Base-by-base conservation (phyloP, 2,329 filamentous ascomycete species). In the Xylaria sp. region DNA sequence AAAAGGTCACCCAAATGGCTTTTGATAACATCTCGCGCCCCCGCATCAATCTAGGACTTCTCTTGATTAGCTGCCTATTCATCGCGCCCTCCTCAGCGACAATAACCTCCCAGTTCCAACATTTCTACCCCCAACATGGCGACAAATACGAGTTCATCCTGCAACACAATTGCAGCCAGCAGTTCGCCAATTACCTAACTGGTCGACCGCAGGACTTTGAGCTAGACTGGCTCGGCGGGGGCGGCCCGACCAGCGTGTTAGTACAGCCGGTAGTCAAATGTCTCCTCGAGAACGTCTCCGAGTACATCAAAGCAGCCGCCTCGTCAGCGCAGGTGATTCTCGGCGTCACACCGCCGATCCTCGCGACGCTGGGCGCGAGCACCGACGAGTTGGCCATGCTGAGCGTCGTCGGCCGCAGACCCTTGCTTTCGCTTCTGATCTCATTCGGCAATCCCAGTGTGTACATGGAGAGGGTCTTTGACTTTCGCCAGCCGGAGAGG, bases 311-410 rank as follows among this genome's bases (percentile, higher is more conserved):
- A 35, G 56, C 65, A 4, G 67, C 57, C 2, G 63, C 66, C 43
- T 62, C 71, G 1, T 63, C 65, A 4, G 67, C 70, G 15, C 66
- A 71, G 35, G 71, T 70, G 8, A 52, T 71, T 11, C 68, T 72
- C 17, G 68, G 70, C 57, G 53, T 72, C 17, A 67, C 66, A 6
- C 70, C 68, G 21, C 67, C 67, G 0, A 55, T 72, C 28, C 52
- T 72, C 7, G 57, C 65, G 0, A 42, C 66, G n/a, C 40, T 71
- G 19, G 67, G 64, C 14, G 45, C 67, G 9, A 68, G 57, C 43
- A 65, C 65, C 17, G 67, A 71, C 11, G 69, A 71, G 53, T 51
- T 71, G 1, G 67, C 67, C 15, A 67, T 68, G 51, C 46, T 71
- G 11, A 58, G 47, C n/a, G 58, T 69, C 11, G 43, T 71, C 8